Evolutionary conservation across 2,329 filamentous ascomycete genomes (phyloP).

Genomic region (Immersiporthe knoxdaviesiana): DNA sequence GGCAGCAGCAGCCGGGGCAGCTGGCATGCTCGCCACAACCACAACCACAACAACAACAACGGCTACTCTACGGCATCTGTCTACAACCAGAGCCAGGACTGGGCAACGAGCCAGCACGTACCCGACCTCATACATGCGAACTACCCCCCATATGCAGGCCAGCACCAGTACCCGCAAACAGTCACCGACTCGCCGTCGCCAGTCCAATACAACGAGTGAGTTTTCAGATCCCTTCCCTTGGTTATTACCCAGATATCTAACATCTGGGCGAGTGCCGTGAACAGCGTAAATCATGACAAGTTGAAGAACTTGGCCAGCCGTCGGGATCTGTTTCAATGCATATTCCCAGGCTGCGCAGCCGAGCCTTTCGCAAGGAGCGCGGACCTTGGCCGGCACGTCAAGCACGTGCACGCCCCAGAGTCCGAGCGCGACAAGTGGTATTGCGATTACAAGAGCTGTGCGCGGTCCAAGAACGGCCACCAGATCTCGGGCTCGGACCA

Average conservation of each 20-base stretch:
- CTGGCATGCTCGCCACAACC: background rate
- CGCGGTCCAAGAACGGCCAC: slow-evolving; percentile 39
- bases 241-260: background rate
- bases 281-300: background rate
- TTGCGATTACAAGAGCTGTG: slow-evolving; percentile 58
- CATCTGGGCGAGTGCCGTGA: background rate
- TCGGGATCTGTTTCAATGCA: slow-evolving; percentile 40
- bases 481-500: no score
- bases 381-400: slow-evolving; percentile 58
- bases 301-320: slow-evolving; percentile 3
- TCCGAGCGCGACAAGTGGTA: slow-evolving; percentile 47
- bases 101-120: background rate
- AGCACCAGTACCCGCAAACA: slow-evolving; percentile 2
- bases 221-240: background rate
- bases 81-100: background rate
- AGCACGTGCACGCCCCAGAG: slow-evolving; percentile 50
- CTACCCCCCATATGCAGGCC: background rate
- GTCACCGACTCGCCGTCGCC: background rate
- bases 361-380: slow-evolving; percentile 56
- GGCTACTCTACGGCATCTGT: background rate
- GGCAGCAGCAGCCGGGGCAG: background rate
- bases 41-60: background rate
- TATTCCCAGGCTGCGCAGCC: slow-evolving; percentile 46
- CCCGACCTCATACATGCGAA: background rate
- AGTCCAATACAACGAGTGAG: slow-evolving; percentile 19